phyloP scores from a whole-genome alignment of 805 yeast genomes.

The Naumovozyma baii region DNA sequence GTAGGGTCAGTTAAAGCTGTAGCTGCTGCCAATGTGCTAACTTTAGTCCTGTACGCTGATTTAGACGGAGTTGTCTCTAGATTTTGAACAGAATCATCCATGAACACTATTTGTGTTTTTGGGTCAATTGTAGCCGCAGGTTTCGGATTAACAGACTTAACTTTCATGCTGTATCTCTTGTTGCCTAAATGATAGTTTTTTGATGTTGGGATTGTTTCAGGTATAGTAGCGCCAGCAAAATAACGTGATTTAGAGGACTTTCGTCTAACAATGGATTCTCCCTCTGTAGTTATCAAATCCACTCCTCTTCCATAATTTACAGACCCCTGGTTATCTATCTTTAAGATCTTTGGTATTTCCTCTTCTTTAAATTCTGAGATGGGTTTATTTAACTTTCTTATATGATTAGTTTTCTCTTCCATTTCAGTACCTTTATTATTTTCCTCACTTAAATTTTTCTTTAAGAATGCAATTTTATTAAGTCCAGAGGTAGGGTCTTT shows the following conservation, averaged over 20 bases:
- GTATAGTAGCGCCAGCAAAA: slow-evolving; percentile 28
- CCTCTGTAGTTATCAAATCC: not conserved
- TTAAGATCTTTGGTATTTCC: not conserved
- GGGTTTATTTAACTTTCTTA: no score
- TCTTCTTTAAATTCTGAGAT: not conserved
- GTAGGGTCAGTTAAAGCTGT: slow-evolving; percentile 5
- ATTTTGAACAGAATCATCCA: not conserved
- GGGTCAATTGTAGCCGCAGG: not conserved
- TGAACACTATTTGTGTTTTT: not conserved
- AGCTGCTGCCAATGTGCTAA: not conserved
- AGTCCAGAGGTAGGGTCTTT: not conserved
- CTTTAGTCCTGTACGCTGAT: not conserved
- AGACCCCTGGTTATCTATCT: not conserved
- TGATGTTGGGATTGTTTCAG: slow-evolving; percentile 26
- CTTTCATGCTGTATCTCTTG: slow-evolving; percentile 3
- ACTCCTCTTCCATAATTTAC: not conserved
- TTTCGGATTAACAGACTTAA: not conserved
- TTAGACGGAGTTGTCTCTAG: not conserved
- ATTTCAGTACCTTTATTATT: no score
- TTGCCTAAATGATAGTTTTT: slow-evolving; percentile 16
- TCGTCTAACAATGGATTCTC: not conserved
- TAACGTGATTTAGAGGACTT: not conserved
- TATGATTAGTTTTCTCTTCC: not conserved
- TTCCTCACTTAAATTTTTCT: not conserved
- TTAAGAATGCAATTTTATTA: not conserved